Base-by-base conservation (phyloP, 768 basidiomycete genomes). In the Boletus reticuloceps region DNA sequence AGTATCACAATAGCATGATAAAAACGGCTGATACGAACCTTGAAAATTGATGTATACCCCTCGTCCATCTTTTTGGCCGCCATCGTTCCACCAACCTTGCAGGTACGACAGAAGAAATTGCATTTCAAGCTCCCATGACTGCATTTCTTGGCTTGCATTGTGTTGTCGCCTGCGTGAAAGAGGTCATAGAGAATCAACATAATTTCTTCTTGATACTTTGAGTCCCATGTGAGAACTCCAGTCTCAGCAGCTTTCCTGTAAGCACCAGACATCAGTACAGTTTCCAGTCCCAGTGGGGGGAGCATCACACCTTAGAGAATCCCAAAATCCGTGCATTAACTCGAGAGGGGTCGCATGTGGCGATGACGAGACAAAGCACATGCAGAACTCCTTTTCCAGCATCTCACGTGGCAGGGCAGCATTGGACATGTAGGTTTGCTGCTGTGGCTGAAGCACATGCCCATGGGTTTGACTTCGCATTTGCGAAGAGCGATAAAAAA, bases 381-480 rank as follows among this genome's bases (percentile, higher is more conserved):
- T 44, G 48, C 51, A 59, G n/a, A 58, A 67, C 25, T 71, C 69
- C 36, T 74, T 68, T 29, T 77, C 70, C 0, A 75, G 25, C 20
- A 64, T 60, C 27, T 64, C 6, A 2, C 43, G 1, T 62, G 59
- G 3, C 66, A 74, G 0, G 72, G 42, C 17, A 0, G 46, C 70
- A 54, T 75, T 73, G 0, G 67, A 71, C 55, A 74, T 58, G 29
- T 75, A 75, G 0, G n/a, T n/a, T n/a, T n/a, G n/a, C n/a, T n/a
- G n/a, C n/a, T n/a, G n/a, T n/a, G n/a, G n/a, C n/a, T n/a, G n/a
- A n/a, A n/a, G n/a, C n/a, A n/a, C n/a, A n/a, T n/a, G n/a, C n/a
- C n/a, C n/a, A n/a, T n/a, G n/a, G n/a, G n/a, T n/a, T n/a, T n/a
- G n/a, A n/a, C n/a, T n/a, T n/a, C n/a, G n/a, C n/a, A n/a, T n/a